Conservation (phyloP, 208 protist species). For the Naegleria lovaniensis region DNA sequence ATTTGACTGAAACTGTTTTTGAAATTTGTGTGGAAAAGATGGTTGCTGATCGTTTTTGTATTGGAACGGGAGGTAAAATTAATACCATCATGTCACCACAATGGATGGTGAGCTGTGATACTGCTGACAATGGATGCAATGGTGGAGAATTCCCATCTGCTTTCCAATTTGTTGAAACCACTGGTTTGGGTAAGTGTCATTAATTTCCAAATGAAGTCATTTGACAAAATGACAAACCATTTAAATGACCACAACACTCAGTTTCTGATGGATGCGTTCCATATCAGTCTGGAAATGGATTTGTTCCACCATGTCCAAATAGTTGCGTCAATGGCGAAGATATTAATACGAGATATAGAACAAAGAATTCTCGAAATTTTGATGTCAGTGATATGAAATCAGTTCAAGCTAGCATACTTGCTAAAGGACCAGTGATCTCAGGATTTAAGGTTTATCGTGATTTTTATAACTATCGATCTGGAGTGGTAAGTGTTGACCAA, state of each 20-base stretch:
- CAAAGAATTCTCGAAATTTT: neutral
- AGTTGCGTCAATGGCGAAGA: neutral
- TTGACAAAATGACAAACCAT: neutral
- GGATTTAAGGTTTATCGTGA: constrained; percentile 33
- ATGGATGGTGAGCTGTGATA: constrained; percentile 41
- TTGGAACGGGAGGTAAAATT: constrained; percentile 51
- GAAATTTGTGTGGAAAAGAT: too few relatives aligned
- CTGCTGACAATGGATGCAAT: constrained; percentile 37
- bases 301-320: neutral
- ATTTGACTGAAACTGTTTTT: too few relatives aligned
- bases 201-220: neutral
- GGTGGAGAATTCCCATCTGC: constrained; percentile 36
- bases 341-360: neutral
- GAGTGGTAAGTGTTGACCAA: neutral
- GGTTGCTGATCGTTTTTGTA: constrained; percentile 77
- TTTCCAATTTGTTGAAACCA: constrained; percentile 5
- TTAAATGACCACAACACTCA: neutral
- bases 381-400: neutral
- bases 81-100: constrained; percentile 39
- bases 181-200: neutral
- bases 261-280: neutral
- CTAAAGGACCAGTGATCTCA: constrained; percentile 69
- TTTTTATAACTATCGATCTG: neutral
- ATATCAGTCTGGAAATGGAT: constrained; percentile 5
- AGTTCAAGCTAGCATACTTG: constrained; percentile 70